A percentile compares a stretch with the other conserved stretches of the same genome.
Conservation (phyloP, 805 yeast species). For the Allodekkera sacchari region DNA sequence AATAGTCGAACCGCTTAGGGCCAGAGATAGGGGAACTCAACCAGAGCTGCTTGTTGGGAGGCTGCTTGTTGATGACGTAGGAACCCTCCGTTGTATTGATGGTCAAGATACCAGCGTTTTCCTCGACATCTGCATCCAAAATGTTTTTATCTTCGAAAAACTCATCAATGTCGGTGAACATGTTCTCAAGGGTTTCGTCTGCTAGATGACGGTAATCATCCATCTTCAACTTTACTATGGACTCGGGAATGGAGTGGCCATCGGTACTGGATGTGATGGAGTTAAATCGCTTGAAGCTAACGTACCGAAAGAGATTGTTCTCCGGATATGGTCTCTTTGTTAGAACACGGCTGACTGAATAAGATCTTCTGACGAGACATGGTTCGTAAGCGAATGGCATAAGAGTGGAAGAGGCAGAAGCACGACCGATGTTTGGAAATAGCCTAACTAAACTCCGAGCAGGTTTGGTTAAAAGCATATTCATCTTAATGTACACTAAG, state of each 20-base stretch:
- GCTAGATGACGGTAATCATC: slow-evolving; percentile 58
- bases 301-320: too few relatives aligned
- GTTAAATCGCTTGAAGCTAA: slow-evolving; percentile 15
- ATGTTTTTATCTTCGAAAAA: slow-evolving; percentile 42
- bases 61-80: slow-evolving; percentile 92
- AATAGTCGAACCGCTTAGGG: slow-evolving; percentile 76
- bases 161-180: slow-evolving; percentile 60
- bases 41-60: slow-evolving; percentile 97
- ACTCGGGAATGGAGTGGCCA: slow-evolving; percentile 45
- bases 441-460: too few relatives aligned
- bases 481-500: too few relatives aligned
- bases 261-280: slow-evolving; percentile 33
- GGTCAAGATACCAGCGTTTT: slow-evolving; percentile 75
- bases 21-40: slow-evolving; percentile 89
- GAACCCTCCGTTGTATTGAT: slow-evolving; percentile 68
- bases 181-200: slow-evolving; percentile 58
- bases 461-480: too few relatives aligned
- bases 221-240: slow-evolving; percentile 38
- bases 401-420: too few relatives aligned
- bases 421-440: too few relatives aligned
- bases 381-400: too few relatives aligned
- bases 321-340: too few relatives aligned
- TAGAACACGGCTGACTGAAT: too few relatives aligned
- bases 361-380: too few relatives aligned
- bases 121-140: slow-evolving; percentile 62